Conservation (phyloP, 75 land plant genomes). For the Isoetes taiwanensis region DNA sequence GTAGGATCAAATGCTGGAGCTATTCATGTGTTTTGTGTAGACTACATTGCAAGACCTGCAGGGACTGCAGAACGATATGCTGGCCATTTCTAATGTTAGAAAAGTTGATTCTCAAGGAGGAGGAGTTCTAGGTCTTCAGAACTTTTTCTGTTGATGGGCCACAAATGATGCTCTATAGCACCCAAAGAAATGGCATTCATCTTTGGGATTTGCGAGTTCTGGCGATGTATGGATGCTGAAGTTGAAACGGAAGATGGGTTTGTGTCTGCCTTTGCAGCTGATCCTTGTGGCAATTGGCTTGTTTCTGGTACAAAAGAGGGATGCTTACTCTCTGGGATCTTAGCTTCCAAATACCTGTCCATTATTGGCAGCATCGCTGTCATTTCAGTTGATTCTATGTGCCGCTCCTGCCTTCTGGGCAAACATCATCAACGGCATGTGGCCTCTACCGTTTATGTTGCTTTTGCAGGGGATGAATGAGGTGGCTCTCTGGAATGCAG, state of each 20-base stretch:
- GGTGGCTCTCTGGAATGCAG: constrained; percentile 95
- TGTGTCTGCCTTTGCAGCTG: constrained; percentile 55
- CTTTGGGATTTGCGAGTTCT: constrained; percentile 74
- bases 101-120: constrained; percentile 69
- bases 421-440: constrained; percentile 31
- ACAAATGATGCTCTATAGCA: constrained; percentile 70
- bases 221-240: constrained; percentile 51
- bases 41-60: constrained; percentile 51
- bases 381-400: constrained; percentile 75
- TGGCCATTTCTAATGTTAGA: constrained; percentile 59
- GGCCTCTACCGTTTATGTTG: constrained; percentile 87
- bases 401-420: constrained; percentile 46
- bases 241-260: constrained; percentile 63
- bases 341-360: constrained; percentile 82
- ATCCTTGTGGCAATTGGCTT: constrained; percentile 87
- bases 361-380: constrained; percentile 67
- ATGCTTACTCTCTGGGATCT: constrained; percentile 94
- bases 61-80: constrained; percentile 75
- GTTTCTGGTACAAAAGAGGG: constrained; percentile 88
- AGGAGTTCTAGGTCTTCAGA: constrained; percentile 51
- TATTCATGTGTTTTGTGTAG: constrained; percentile 74
- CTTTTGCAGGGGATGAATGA: constrained; percentile 96
- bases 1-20: constrained; percentile 75
- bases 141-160: constrained; percentile 42
- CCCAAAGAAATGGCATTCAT: constrained; percentile 76